phyloP scores from a whole-genome alignment of 768 basidiomycete genomes.

The Tubosaeta sp. region DNA sequence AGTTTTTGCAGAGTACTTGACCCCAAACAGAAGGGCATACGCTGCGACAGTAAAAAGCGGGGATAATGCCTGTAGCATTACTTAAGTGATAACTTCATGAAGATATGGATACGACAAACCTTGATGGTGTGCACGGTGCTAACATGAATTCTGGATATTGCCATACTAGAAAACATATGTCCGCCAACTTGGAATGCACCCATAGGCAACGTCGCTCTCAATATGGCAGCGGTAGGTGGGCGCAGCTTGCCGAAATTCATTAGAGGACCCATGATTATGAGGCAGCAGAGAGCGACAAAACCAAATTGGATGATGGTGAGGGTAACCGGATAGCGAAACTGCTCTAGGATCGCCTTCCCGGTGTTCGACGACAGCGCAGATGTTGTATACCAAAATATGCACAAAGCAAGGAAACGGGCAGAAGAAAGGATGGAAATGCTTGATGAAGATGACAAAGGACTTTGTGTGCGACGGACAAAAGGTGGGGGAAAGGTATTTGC shows the following conservation, averaged over 20 bases:
- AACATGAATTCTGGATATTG: slow-evolving; percentile 93
- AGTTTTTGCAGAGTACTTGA: slow-evolving; percentile 87
- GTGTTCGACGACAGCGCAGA: slow-evolving; percentile 96
- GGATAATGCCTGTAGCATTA: slow-evolving; percentile 71
- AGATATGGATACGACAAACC: slow-evolving; percentile 42
- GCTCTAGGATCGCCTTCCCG: slow-evolving; percentile 89
- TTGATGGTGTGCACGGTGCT: slow-evolving; percentile 99
- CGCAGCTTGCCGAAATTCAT: slow-evolving; percentile 67
- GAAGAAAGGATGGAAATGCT: slow-evolving; percentile 26
- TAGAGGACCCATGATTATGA: slow-evolving; percentile 75
- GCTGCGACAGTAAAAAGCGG: slow-evolving; percentile 96
- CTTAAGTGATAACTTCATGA: slow-evolving; percentile 1
- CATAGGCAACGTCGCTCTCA: slow-evolving; percentile 87
- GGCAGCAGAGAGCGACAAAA: slow-evolving; percentile 85
- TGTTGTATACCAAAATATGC: slow-evolving; percentile 87
- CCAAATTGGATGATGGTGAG: slow-evolving; percentile 97
- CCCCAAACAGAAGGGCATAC: slow-evolving; percentile 89
- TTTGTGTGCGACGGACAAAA: slow-evolving; percentile 22
- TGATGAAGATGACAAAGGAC: slow-evolving; percentile 13
- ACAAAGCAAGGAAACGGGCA: slow-evolving; percentile 69
- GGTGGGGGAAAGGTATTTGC: slow-evolving; percentile 19
- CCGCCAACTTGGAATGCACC: slow-evolving; percentile 97
- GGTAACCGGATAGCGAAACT: slow-evolving; percentile 92
- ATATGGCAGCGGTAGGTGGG: slow-evolving; percentile 64
- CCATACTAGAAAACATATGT: slow-evolving; percentile 96